Evolutionary conservation across 2,329 filamentous ascomycete species (phyloP), one percentile per base, ranked within the genome.

Genomic region (Phaeoacremonium minimum): DNA sequence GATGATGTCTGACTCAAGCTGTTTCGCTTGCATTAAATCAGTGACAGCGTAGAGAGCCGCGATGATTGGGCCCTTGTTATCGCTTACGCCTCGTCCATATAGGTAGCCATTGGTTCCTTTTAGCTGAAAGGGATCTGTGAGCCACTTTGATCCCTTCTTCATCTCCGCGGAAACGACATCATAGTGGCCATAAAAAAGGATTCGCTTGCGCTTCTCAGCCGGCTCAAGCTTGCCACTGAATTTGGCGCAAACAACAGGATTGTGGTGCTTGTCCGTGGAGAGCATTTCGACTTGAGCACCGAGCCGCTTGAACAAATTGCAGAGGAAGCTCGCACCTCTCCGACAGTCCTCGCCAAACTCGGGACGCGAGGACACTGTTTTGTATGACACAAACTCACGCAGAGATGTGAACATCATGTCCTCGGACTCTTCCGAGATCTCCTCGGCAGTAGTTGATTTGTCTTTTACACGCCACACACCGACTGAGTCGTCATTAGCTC

Each of bases 121-220:
- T 53, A 97, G 74, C n/a, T 83, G 74, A 56, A 97, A 98, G 0
- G 93, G 94, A 45, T 97, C 87, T 2, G 80, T 81, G 28, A 78
- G 74, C 93, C 93, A 98, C 47, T 87, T 91, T 26, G 78, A 41
- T 14, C 35, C 77, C 39, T 83, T 80, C 44, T 85, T 85, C 26
- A 84, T 82, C 47, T 95, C 88, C 1, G 93, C 93, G 1, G 89
- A 78, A 4, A 98, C 93, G 3, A 98, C 90, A 55, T 98, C 93
- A 66, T 98, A 98, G 57, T 98, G 93, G 0, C 94, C 93, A 53
- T 98, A 98, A 57, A 98, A 98, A 0, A 98, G 67, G 7, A 97
- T 87, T 18, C 87, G 89, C 63, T 93, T 95, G 14, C 87, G 77
- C 17, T 77, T 69, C 17, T 76, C 72, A 0, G 77, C 66, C 1